Percentiles rank a stretch among this genome's conserved stretches.
phyloP scores from a whole-genome alignment of 2,329 filamentous ascomycete species.

The Cladosporium halotolerans region DNA sequence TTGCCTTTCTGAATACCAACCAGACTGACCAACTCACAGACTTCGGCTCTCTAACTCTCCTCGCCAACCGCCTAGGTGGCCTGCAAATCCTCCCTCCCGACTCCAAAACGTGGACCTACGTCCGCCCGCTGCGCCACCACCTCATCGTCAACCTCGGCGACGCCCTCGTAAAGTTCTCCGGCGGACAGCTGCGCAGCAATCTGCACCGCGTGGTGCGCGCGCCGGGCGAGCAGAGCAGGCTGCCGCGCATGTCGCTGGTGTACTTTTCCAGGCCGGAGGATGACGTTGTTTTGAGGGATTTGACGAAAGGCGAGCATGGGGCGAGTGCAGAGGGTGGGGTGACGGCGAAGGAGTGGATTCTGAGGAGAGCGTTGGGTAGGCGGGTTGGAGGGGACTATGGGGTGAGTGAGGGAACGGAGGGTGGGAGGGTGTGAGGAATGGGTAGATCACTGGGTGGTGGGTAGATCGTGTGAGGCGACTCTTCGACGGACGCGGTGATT shows the following conservation, averaged over 20 bases:
- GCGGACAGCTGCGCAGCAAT: constrained; percentile 32
- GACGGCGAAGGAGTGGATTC: constrained; percentile 36
- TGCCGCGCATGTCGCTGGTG: constrained; percentile 46
- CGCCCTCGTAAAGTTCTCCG: constrained; percentile 41
- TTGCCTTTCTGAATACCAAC: neutral
- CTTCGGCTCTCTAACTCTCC: constrained; percentile 50
- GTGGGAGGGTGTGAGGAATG: constrained; percentile 3
- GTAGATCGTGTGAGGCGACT: too few relatives aligned
- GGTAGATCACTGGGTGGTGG: too few relatives aligned
- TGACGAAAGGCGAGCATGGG: constrained; percentile 21
- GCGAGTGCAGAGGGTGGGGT: constrained; percentile 23
- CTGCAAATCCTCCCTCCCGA: constrained; percentile 46
- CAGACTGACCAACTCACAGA: constrained; percentile 29
- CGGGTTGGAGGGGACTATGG: constrained; percentile 29
- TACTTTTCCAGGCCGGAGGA: constrained; percentile 50
- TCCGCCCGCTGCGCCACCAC: constrained; percentile 45
- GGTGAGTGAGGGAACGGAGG: constrained; percentile 31
- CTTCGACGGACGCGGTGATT: too few relatives aligned
- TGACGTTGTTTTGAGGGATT: constrained; percentile 37
- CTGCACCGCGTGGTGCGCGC: constrained; percentile 46
- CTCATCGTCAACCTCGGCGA: constrained; percentile 46
- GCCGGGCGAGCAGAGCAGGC: constrained; percentile 41
- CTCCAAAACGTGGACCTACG: constrained; percentile 42
- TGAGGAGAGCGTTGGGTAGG: constrained; percentile 34
- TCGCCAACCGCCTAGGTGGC: constrained; percentile 52